These are phyloP conservation scores for Elongisporangium prolatum DNA, from an alignment of 352 stramenopile species.

Conservation along the genomic window DNA sequence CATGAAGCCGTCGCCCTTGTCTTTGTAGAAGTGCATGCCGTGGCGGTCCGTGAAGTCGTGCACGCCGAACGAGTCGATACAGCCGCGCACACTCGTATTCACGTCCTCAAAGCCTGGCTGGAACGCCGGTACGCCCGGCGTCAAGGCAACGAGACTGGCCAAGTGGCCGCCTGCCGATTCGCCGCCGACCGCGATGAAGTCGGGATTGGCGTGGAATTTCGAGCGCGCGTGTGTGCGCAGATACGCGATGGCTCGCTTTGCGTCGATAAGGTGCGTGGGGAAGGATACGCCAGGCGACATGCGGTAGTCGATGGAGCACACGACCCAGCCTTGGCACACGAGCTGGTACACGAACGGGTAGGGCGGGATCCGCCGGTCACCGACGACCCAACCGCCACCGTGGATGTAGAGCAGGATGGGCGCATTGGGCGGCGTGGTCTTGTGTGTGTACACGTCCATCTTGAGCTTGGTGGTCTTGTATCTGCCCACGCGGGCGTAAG, in stretches of 20 bases:
- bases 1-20: slow-evolving; percentile 34
- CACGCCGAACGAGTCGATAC: slow-evolving; percentile 51
- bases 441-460: slow-evolving; percentile 66
- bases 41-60: slow-evolving; percentile 58
- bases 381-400: slow-evolving; percentile 59
- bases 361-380: slow-evolving; percentile 41
- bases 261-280: slow-evolving; percentile 56
- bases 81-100: slow-evolving; percentile 53
- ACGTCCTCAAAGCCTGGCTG: slow-evolving; percentile 58
- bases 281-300: slow-evolving; percentile 55
- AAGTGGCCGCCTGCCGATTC: slow-evolving; percentile 62
- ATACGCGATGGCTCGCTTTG: slow-evolving; percentile 56
- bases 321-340: slow-evolving; percentile 48
- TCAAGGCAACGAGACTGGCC: slow-evolving; percentile 43
- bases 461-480: slow-evolving; percentile 38
- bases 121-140: slow-evolving; percentile 35
- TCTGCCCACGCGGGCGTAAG: slow-evolving; percentile 54
- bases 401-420: slow-evolving; percentile 70
- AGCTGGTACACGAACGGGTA: slow-evolving; percentile 53
- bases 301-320: slow-evolving; percentile 71
- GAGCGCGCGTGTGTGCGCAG: slow-evolving; percentile 28
- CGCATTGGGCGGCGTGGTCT: slow-evolving; percentile 28
- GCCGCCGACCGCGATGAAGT: slow-evolving; percentile 57
- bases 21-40: slow-evolving; percentile 43
- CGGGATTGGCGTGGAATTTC: slow-evolving; percentile 32